Evolutionary conservation across 192 early-diverging fungal genomes (phyloP), one percentile per base, ranked within the genome.

Genomic region (Coemansia sp.): DNA sequence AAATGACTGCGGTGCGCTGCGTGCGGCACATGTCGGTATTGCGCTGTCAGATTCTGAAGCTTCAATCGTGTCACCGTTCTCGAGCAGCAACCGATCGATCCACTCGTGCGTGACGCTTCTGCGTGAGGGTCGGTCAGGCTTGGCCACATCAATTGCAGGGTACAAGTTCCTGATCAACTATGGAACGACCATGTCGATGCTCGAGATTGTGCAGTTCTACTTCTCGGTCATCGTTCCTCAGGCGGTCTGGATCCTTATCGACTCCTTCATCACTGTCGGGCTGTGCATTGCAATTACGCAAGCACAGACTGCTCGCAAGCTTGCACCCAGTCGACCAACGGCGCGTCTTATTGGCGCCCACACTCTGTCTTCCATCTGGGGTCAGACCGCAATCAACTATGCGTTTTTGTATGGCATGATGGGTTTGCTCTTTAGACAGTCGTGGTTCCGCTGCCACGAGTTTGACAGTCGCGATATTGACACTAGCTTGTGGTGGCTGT

Each of bases 31-130:
- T 66, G 89, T 86, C 18, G 91, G 91, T 25, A 59, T 93, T 9
- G 91, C 91, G 23, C 73, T 93, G 40, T 87, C 86, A n/a, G 89
- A 87, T 59, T 78, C 89, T 49, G 89, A 90, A 53, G 85, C 88
- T 9, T 90, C 88, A 30, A 91, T 93, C 52, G 91, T 93, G 9
- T 85, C 91, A n/a, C 91, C 89, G 56, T 93, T 93, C 61, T 86
- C 85, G 42, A 82, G 84, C 51, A 80, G 72, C 46, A 66, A 82
- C 57, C 69, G 83, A 34, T 85, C 84, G 33, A 68, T 91, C 34
- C 61, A 69, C 44, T 77, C 85, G 40, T 89, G 87, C 63, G 89
- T 93, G 14, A 82, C 84, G 53, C 83, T 93, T 14, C 51, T 93
- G 41, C 71, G 75, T 46, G 82, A 93, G 73, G 89, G 87, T 9